Conservation (phyloP, 768 basidiomycete species). For the Pluteus cervinus region DNA sequence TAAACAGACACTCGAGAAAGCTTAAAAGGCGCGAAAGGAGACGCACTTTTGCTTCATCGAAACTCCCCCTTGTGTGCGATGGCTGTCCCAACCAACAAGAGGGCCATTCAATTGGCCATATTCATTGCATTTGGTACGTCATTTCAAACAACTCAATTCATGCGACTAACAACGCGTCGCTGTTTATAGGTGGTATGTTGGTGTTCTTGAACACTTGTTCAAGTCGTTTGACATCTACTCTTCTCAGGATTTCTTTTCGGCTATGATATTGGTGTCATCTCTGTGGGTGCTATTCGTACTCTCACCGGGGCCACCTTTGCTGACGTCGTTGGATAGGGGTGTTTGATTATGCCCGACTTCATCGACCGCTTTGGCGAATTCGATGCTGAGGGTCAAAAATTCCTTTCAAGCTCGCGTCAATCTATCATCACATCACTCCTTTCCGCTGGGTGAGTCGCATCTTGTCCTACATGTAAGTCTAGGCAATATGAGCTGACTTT, state of each 20-base stretch:
- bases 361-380: constrained; percentile 59
- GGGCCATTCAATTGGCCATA: constrained; percentile 57
- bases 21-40: too few species aligned
- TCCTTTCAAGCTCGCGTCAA: constrained; percentile 58
- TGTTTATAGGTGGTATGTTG: constrained; percentile 19
- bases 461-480: background rate
- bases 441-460: constrained; percentile 55
- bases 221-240: background rate
- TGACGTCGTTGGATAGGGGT: constrained; percentile 39
- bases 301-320: too few species aligned
- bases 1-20: too few species aligned
- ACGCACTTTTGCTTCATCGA: too few species aligned
- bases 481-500: background rate
- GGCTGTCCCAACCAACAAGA: constrained; percentile 55
- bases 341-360: constrained; percentile 77
- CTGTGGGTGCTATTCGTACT: constrained; percentile 31
- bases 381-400: constrained; percentile 36
- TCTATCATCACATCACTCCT: constrained; percentile 76
- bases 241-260: constrained; percentile 58
- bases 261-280: constrained; percentile 76
- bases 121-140: constrained; percentile 70
- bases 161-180: too few species aligned
- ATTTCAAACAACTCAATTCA: constrained; percentile 3
- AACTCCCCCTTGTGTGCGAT: constrained; percentile 19
- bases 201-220: background rate